These are phyloP conservation scores for Colletotrichum aenigma DNA, from an alignment of 2,329 filamentous ascomycete genomes.

Conservation along the genomic window DNA sequence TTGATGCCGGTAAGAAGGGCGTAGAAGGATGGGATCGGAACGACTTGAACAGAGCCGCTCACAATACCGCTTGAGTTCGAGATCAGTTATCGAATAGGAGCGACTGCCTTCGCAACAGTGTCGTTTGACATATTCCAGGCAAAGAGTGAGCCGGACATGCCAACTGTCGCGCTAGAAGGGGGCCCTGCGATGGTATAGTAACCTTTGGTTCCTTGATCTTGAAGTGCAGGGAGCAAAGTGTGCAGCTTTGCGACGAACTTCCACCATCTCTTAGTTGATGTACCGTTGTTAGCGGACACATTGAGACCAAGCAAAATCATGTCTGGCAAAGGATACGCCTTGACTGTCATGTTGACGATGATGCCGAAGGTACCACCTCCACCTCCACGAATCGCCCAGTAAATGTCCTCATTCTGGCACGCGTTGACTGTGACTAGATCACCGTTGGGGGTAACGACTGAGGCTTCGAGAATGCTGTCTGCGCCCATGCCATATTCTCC, in stretches of 20 bases:
- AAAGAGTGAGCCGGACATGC: not conserved
- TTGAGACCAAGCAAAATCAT: not conserved
- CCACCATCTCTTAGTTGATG: not conserved
- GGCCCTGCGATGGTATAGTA: not conserved
- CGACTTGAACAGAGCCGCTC: not conserved
- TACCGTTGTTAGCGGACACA: not conserved
- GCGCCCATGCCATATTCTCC: conserved; percentile 50
- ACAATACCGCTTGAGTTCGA: not conserved
- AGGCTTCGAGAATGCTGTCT: conserved; percentile 49
- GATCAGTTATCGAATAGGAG: not conserved
- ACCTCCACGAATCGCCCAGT: conserved; percentile 56
- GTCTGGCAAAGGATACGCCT: conserved; percentile 40
- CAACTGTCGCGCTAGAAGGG: not conserved
- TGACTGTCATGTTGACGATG: conserved; percentile 51
- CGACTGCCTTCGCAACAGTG: not conserved
- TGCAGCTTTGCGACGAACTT: not conserved
- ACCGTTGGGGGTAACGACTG: conserved; percentile 47
- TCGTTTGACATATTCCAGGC: not conserved
- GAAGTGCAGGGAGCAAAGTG: not conserved
- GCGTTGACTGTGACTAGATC: conserved; percentile 43
- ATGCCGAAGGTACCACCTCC: conserved; percentile 57
- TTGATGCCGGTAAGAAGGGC: not conserved
- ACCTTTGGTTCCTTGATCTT: not conserved
- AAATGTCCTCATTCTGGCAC: conserved; percentile 50
- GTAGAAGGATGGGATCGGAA: not conserved